phyloP scores from a whole-genome alignment of 192 early-diverging fungal species.

The Powellomyces hirtus region DNA sequence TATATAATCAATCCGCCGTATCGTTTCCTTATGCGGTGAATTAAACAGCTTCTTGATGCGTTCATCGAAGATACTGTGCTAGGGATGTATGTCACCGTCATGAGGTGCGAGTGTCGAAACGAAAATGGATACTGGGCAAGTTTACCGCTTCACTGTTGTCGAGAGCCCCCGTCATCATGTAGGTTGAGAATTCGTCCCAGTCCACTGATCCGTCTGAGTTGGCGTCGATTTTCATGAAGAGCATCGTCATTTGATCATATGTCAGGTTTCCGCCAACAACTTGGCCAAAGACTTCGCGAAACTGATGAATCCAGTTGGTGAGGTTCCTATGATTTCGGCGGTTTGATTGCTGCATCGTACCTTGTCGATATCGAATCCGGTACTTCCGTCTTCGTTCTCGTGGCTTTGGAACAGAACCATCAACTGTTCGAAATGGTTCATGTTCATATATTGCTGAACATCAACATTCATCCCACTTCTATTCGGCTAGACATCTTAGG shows the following conservation, averaged over 20 bases:
- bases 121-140: neutral
- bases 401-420: slow-evolving; percentile 56
- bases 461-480: slow-evolving; percentile 36
- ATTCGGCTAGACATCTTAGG: too few relatives aligned
- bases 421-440: slow-evolving; percentile 63
- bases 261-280: slow-evolving; percentile 56
- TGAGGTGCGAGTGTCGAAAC: neutral
- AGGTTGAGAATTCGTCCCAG: slow-evolving; percentile 68
- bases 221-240: slow-evolving; percentile 73
- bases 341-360: slow-evolving; percentile 28
- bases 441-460: slow-evolving; percentile 61
- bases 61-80: slow-evolving; percentile 55
- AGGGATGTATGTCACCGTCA: neutral
- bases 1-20: slow-evolving; percentile 56
- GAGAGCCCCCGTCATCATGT: slow-evolving; percentile 59
- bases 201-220: slow-evolving; percentile 63
- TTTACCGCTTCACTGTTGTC: slow-evolving; percentile 40
- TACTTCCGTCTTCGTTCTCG: slow-evolving; percentile 53
- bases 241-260: slow-evolving; percentile 64
- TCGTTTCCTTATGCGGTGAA: slow-evolving; percentile 59
- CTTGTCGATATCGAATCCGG: slow-evolving; percentile 61
- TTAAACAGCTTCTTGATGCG: slow-evolving; percentile 43
- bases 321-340: too few relatives aligned
- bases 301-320: too few relatives aligned
- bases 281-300: slow-evolving; percentile 63